A percentile compares a stretch with the other conserved stretches of the same genome.
Conservation (phyloP, 1,284 basidiomycete genomes). For the Rhodotorula mucilaginosa region DNA sequence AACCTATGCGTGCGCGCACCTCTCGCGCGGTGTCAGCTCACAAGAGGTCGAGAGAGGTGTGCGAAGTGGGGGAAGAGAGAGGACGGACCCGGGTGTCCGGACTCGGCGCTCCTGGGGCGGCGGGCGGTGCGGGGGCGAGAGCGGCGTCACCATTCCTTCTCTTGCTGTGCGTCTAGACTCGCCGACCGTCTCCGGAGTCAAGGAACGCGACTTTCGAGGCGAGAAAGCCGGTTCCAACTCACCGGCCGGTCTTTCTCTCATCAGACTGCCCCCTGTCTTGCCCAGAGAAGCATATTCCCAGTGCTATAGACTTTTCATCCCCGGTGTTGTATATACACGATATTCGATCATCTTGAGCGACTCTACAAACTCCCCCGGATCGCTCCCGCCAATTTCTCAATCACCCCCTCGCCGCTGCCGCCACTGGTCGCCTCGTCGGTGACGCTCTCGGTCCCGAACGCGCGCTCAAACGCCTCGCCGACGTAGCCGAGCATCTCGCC, state of each 20-base stretch:
- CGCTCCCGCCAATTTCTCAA: conserved; percentile 4
- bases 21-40: too few species aligned
- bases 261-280: too few species aligned
- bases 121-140: neutral
- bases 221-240: too few species aligned
- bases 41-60: neutral
- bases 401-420: neutral
- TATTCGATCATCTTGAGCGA: neutral
- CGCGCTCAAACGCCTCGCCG: conserved; percentile 48
- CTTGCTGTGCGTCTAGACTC: neutral
- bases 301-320: neutral
- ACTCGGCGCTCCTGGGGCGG: conserved; percentile 9
- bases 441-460: conserved; percentile 36
- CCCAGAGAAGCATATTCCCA: neutral
- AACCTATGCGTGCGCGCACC: conserved; percentile 53
- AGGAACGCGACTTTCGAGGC: neutral
- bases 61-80: neutral
- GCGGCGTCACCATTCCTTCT: neutral
- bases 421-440: conserved; percentile 9
- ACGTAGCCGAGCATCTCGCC: conserved; percentile 66
- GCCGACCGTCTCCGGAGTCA: neutral
- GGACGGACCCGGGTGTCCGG: conserved; percentile 19
- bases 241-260: too few species aligned
- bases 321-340: neutral
- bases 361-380: conserved; percentile 13